Evolutionary conservation across 208 protist species (phyloP).

Genomic region (Crithidia fasciculata): DNA sequence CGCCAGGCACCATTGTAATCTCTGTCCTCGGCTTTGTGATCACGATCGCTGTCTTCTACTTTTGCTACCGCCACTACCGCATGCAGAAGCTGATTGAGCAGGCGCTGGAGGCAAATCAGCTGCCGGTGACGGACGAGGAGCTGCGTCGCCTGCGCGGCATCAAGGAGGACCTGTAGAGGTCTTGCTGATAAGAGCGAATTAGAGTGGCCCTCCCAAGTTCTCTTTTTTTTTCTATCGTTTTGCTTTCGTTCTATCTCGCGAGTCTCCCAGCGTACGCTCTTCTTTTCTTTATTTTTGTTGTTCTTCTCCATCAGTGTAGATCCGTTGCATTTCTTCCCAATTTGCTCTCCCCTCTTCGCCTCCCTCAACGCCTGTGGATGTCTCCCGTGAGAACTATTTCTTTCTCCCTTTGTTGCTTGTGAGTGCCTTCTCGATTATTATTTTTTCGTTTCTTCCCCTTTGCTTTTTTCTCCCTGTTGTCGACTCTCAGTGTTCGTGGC

Average conservation of each 20-base stretch:
- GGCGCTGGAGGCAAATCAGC: slow-evolving; percentile 61
- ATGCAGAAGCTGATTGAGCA: slow-evolving; percentile 83
- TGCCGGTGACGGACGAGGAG: slow-evolving; percentile 85
- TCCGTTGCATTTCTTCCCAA: slow-evolving; percentile 12
- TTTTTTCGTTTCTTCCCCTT: neutral
- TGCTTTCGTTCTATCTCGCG: neutral
- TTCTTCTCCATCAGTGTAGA: slow-evolving; percentile 4
- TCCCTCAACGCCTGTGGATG: neutral
- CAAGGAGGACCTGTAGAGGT: slow-evolving; percentile 38
- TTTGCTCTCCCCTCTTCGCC: neutral
- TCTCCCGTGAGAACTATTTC: neutral
- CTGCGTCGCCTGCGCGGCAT: slow-evolving; percentile 59
- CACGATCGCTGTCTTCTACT: slow-evolving; percentile 84
- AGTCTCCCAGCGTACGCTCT: no score
- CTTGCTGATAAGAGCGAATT: neutral
- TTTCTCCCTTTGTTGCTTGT: neutral
- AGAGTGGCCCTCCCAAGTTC: neutral
- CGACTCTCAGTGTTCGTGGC: no score
- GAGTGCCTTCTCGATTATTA: neutral
- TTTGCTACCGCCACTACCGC: slow-evolving; percentile 87
- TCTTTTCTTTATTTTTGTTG: slow-evolving; percentile 4
- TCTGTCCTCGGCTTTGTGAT: slow-evolving; percentile 80
- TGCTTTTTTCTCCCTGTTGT: neutral
- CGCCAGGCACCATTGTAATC: slow-evolving; percentile 80
- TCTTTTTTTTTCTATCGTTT: neutral